Evolutionary conservation across 371 early-diverging fungal species (phyloP), one percentile per base, ranked within the genome.

Genomic region (Syncephalastrum contaminatum): DNA sequence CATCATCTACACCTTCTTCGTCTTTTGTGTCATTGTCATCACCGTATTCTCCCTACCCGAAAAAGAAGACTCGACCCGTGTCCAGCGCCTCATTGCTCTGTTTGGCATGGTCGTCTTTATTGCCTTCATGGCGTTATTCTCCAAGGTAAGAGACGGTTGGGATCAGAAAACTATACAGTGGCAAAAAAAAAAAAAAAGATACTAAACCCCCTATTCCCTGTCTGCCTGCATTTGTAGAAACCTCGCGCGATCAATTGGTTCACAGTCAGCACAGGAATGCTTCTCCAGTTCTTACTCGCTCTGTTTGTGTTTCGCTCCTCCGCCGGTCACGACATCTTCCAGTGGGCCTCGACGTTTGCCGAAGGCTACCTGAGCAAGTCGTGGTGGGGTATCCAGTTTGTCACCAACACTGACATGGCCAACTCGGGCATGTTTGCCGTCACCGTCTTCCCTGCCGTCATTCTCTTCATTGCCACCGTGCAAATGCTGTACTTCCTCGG

Each of bases 391-490:
- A 71, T 86, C 12, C 61, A 62, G 21, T 91, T 92, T 65, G 59
- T 95, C 41, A 81, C 92, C 60, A 88, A 90, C 36, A 67, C 69
- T 12, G 64, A 54, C 18, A 53, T 73, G 15, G 75, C 63, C 16
- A 62, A 73, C 6, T 54, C 66, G 0, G 50, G 60, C 14, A 59
- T 78, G 22, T 92, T 95, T 64, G 90, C 86, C 30, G 62, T 86
- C 53, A 61, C 74, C 16, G 91, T 93, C 18, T 78, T 94, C 43
- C 94, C 95, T 15, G 89, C 92, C 46, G 77, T 94, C 50, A 82
- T 95, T 52, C 90, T 93, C 83, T 94, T 95, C 73, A 88, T 90
- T 47, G 75, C 94, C 40, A 84, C 93, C 52, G 89, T 94, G 46
- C 89, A 92, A 54, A 83, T 90, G 54, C 71, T 93, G 56, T 93